phyloP scores from a whole-genome alignment of 2,329 filamentous ascomycete species.

The Emmonsiellopsis sp. region DNA sequence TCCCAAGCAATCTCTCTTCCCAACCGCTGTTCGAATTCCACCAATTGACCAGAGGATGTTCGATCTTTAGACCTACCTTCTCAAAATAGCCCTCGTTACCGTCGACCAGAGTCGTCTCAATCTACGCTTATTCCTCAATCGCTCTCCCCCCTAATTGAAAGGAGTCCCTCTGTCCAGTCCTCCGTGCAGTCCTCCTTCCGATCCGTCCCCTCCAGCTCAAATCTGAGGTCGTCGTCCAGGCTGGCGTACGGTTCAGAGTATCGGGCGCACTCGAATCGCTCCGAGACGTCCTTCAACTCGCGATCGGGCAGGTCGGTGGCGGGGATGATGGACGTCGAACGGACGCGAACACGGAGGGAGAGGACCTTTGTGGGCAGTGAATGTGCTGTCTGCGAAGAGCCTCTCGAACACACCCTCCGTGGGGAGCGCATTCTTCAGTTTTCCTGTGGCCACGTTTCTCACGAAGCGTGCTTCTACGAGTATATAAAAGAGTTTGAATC shows the following conservation, averaged over 20 bases:
- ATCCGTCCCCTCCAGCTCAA: conserved; percentile 10
- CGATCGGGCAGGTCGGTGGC: conserved; percentile 43
- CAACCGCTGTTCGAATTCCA: background rate
- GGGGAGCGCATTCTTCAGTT: conserved; percentile 94
- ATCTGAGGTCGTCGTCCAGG: conserved; percentile 9
- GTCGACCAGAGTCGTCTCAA: conserved; percentile 17
- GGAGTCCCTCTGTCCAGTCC: conserved; percentile 20
- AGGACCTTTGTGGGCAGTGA: conserved; percentile 91
- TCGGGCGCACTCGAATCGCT: conserved; percentile 21
- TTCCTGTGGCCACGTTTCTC: conserved; percentile 91
- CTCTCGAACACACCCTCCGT: conserved; percentile 84
- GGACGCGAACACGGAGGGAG: conserved; percentile 72
- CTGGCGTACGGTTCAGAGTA: conserved; percentile 12
- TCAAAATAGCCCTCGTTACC: background rate
- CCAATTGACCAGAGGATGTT: conserved; percentile 2
- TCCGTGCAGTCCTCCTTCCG: conserved; percentile 17
- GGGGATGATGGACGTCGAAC: conserved; percentile 63
- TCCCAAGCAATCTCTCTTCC: background rate
- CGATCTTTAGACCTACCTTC: conserved; percentile 4
- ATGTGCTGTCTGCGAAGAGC: conserved; percentile 95
- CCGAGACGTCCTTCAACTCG: conserved; percentile 29
- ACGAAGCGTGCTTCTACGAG: conserved; percentile 98
- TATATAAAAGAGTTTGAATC: conserved; percentile 92
- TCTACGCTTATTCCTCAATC: conserved; percentile 23
- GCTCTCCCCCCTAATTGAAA: conserved; percentile 17